Conservation (phyloP, 1,284 basidiomycete species). For the Rhodotorula sp. region DNA sequence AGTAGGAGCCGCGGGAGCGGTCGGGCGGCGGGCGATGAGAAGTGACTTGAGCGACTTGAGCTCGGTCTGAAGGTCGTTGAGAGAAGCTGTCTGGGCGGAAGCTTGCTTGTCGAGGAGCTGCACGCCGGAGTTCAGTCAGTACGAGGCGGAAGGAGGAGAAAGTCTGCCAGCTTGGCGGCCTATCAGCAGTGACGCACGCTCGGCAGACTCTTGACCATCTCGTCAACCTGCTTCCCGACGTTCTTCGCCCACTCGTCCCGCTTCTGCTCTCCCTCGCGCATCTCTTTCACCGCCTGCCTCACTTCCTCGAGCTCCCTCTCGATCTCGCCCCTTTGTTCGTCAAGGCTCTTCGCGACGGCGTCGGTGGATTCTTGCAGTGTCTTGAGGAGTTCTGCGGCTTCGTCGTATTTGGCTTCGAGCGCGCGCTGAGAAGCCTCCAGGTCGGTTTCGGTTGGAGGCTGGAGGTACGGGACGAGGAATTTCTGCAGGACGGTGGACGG, state of each 20-base stretch:
- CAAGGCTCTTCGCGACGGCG: constrained; percentile 76
- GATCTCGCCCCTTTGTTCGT: constrained; percentile 69
- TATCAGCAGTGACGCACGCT: constrained; percentile 59
- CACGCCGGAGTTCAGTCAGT: constrained; percentile 4
- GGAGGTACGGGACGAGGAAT: constrained; percentile 87
- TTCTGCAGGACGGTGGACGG: constrained; percentile 59
- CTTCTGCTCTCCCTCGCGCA: constrained; percentile 72
- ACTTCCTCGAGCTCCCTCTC: constrained; percentile 80
- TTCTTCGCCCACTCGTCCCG: constrained; percentile 74
- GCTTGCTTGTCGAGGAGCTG: constrained; percentile 95
- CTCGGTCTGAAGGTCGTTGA: constrained; percentile 86
- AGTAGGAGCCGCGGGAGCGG: constrained; percentile 50
- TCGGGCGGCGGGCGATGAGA: constrained; percentile 52
- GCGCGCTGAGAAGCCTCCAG: constrained; percentile 86
- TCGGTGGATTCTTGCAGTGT: constrained; percentile 55
- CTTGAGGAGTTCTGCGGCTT: constrained; percentile 67
- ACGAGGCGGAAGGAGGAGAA: no score
- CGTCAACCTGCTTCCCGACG: constrained; percentile 84
- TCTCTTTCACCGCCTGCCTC: constrained; percentile 72
- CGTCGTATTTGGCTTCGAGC: constrained; percentile 88
- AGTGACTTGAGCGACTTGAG: constrained; percentile 92
- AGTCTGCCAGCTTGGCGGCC: no score
- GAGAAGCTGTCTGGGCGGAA: constrained; percentile 61
- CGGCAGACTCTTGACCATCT: constrained; percentile 84
- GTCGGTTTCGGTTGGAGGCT: constrained; percentile 80